Base-by-base conservation (phyloP, 2,329 filamentous ascomycete genomes). In the Colletotrichum lini region DNA sequence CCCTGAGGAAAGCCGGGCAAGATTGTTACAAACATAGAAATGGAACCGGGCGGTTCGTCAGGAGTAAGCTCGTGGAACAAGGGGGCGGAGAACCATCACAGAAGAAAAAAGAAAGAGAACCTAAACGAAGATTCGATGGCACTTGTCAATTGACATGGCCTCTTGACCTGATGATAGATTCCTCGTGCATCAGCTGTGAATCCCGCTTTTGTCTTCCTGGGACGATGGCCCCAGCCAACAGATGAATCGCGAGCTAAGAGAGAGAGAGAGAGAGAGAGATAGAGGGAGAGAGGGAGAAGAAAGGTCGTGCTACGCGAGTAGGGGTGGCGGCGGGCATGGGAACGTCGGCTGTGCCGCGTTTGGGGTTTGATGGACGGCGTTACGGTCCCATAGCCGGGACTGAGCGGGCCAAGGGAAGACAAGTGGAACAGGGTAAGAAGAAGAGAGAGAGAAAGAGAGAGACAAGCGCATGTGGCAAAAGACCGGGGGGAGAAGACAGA, bases 381-480 rank as follows among this genome's bases (percentile, higher is more conserved):
- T 38, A 23, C 38, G 45, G 23, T 13, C n/a, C 53, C 45, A 45
- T 52, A 42, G 54, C 54, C 67, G 54, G 62, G 26, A 26, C 65
- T 60, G 38, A 21, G 54, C 67, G 67, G 67, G 59, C 54, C 67
- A 70, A 66, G 66, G 66, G 60, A 67, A 56, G 30, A 4, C 18
- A 26, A 62, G 30, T 12, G 23, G n/a, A 21, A 44, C 6, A 13
- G n/a, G 18, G 30, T 42, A 21, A 49, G 63, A 23, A n/a, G 50
- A 53, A 4, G 26, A 26, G 26, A 26, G 26, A 26, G 26, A 26
- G 26, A 26, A 3, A 3, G 23, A 26, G 23, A 26, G 47, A 49
- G 44, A 54, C 15, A 30, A 38, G 60, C 54, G 54, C 52, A 38
- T 38, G 30, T 54, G 52, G 13, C 52, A 21, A 54, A 15, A 38